Conservation (phyloP, 2,329 filamentous ascomycete genomes). For the Periconia macrospinosa region DNA sequence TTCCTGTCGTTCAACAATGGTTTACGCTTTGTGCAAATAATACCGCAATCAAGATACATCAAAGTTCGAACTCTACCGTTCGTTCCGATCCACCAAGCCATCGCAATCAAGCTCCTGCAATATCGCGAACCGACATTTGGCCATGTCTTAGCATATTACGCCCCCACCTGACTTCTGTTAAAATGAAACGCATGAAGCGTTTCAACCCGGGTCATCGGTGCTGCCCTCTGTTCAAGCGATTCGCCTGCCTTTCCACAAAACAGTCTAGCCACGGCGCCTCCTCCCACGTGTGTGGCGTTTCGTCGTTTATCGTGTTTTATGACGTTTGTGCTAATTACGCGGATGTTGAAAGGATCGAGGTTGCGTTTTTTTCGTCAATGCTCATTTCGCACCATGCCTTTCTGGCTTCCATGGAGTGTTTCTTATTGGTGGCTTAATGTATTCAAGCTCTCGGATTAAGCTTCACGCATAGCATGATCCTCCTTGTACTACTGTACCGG, state of each 20-base stretch:
- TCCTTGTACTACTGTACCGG: slow-evolving; percentile 19
- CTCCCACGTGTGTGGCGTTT: neutral
- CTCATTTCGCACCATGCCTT: slow-evolving; percentile 9
- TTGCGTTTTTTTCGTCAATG: neutral
- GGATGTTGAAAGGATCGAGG: slow-evolving; percentile 5
- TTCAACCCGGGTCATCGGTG: slow-evolving; percentile 38
- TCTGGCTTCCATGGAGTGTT: slow-evolving; percentile 7
- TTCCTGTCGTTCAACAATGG: too few species aligned
- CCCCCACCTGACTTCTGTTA: slow-evolving; percentile 21
- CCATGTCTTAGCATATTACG: slow-evolving; percentile 2
- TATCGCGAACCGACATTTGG: slow-evolving; percentile 13
- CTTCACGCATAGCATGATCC: slow-evolving; percentile 18
- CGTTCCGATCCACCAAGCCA: neutral
- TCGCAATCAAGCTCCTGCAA: slow-evolving; percentile 14
- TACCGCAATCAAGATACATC: too few species aligned
- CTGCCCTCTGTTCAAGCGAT: slow-evolving; percentile 23
- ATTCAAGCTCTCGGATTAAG: slow-evolving; percentile 21
- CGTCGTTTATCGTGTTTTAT: neutral
- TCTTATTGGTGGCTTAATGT: slow-evolving; percentile 33
- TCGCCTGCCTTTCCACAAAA: slow-evolving; percentile 22
- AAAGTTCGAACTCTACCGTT: neutral
- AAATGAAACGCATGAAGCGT: slow-evolving; percentile 39
- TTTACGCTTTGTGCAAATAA: too few species aligned
- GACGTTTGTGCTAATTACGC: slow-evolving; percentile 1
- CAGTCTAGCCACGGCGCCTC: neutral